Evolutionary conservation across 371 early-diverging fungal species (phyloP).

Genomic region (Mortierella sp.): DNA sequence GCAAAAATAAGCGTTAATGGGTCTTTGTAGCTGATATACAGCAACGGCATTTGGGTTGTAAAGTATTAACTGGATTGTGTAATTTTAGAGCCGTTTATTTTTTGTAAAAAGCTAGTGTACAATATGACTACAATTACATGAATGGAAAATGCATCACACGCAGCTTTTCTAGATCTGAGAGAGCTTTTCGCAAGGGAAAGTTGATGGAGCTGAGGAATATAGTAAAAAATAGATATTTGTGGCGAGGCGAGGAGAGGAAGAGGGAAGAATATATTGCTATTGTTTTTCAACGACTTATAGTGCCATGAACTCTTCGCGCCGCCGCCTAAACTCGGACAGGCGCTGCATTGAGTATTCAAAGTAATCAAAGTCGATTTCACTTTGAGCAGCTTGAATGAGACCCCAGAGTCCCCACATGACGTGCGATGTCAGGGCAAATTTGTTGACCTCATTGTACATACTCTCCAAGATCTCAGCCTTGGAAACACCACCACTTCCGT

Average conservation of each 20-base stretch:
- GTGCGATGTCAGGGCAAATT: conserved; percentile 76
- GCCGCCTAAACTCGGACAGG: conserved; percentile 55
- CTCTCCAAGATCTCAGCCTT: conserved; percentile 49
- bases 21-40: too few species aligned
- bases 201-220: neutral
- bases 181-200: too few species aligned
- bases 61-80: too few species aligned
- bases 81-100: too few species aligned
- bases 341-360: conserved; percentile 78
- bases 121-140: neutral
- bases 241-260: too few species aligned
- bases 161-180: neutral
- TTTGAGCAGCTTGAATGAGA: conserved; percentile 80
- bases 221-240: neutral
- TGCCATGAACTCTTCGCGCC: conserved; percentile 47
- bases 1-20: too few species aligned
- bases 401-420: conserved; percentile 90
- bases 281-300: conserved; percentile 11
- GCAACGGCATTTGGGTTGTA: too few species aligned
- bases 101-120: too few species aligned
- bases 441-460: conserved; percentile 55
- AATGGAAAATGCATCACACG: neutral
- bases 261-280: too few species aligned
- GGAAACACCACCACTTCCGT: conserved; percentile 36
- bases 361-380: conserved; percentile 89